Evolutionary conservation across 2,329 filamentous ascomycete species (phyloP).

Genomic region (Paracorniculantispora psalliotae): DNA sequence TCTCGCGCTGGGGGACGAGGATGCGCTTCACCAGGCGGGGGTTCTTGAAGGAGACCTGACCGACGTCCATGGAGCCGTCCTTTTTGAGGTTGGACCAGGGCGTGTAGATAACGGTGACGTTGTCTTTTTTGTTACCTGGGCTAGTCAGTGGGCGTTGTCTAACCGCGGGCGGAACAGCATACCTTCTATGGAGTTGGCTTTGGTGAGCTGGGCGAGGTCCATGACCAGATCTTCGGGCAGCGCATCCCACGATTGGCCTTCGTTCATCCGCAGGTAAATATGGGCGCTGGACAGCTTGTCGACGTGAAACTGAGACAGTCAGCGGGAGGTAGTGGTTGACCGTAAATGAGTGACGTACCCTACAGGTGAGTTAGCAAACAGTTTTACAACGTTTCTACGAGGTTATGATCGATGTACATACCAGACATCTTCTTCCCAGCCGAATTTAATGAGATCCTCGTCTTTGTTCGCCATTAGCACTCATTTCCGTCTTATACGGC

Average conservation of each 20-base stretch:
- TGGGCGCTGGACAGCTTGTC: slow-evolving; percentile 97
- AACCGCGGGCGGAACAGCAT: slow-evolving; percentile 18
- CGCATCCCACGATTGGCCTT: slow-evolving; percentile 76
- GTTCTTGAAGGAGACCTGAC: slow-evolving; percentile 94
- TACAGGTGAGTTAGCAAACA: slow-evolving; percentile 16
- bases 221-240: slow-evolving; percentile 70
- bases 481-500: background rate
- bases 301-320: slow-evolving; percentile 70
- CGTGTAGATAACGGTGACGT: slow-evolving; percentile 93
- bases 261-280: slow-evolving; percentile 82
- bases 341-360: slow-evolving; percentile 21
- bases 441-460: slow-evolving; percentile 91
- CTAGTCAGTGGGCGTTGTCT: too few relatives aligned
- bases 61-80: slow-evolving; percentile 89
- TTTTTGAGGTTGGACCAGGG: slow-evolving; percentile 97
- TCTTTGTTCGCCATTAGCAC: slow-evolving; percentile 48
- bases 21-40: slow-evolving; percentile 65
- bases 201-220: slow-evolving; percentile 95
- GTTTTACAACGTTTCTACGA: background rate
- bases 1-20: slow-evolving; percentile 75
- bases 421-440: slow-evolving; percentile 96
- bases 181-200: slow-evolving; percentile 98
- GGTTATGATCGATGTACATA: slow-evolving; percentile 32
- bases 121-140: slow-evolving; percentile 95
- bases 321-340: background rate